These are phyloP conservation scores for Fusarium irregulare DNA, from an alignment of 2,329 filamentous ascomycete genomes.

Conservation along the genomic window DNA sequence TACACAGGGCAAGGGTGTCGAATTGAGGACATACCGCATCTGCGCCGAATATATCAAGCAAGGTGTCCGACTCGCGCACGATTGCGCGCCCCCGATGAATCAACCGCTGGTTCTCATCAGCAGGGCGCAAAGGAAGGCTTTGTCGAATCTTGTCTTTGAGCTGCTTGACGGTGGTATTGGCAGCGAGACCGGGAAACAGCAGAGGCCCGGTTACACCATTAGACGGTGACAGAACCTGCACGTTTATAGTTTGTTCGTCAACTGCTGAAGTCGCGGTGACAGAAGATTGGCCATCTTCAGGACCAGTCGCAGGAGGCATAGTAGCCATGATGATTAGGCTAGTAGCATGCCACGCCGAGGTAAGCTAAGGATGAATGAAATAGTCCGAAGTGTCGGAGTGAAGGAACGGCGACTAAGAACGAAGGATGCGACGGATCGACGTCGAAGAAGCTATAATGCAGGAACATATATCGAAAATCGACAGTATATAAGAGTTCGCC, in stretches of 20 bases:
- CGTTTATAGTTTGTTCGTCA: conserved; percentile 59
- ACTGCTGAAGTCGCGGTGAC: conserved; percentile 34
- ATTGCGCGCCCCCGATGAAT: conserved; percentile 71
- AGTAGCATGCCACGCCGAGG: conserved; percentile 44
- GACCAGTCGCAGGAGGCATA: conserved; percentile 46
- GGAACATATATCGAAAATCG: conserved; percentile 15
- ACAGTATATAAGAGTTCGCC: conserved; percentile 7
- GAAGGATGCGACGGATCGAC: conserved; percentile 7
- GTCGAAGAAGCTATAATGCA: conserved; percentile 3
- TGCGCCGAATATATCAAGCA: conserved; percentile 67
- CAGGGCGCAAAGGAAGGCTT: conserved; percentile 60
- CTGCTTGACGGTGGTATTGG: conserved; percentile 65
- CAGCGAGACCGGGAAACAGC: conserved; percentile 60
- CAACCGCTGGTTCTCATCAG: conserved; percentile 67
- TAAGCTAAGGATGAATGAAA: conserved; percentile 19
- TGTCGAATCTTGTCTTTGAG: conserved; percentile 70
- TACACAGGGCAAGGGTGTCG: conserved; percentile 8
- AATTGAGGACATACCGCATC: conserved; percentile 56
- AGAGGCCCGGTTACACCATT: conserved; percentile 63
- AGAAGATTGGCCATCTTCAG: conserved; percentile 36
- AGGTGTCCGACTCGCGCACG: conserved; percentile 64
- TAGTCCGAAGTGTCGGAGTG: conserved; percentile 17
- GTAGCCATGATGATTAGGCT: conserved; percentile 55
- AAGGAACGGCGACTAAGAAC: conserved; percentile 10
- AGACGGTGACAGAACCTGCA: conserved; percentile 70